Base-by-base conservation (phyloP, 371 early-diverging fungal genomes). In the Funneliformis caledonium region DNA sequence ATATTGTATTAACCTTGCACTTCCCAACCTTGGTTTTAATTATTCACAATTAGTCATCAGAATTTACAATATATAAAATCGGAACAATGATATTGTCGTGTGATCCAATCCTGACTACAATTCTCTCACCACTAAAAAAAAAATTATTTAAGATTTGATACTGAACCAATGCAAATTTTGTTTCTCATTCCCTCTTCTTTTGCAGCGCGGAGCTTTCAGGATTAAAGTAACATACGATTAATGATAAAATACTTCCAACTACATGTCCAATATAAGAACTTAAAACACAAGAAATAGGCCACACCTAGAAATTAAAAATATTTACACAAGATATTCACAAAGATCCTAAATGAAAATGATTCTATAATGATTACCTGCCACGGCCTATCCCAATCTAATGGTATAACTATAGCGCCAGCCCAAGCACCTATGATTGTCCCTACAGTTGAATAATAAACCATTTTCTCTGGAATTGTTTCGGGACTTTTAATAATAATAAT, bases 341-440 rank as follows among this genome's bases (percentile, higher is more conserved):
- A 37, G 42, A 4, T 31, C 11, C n/a, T 45, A 19, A 47, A 10
- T 4, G 7, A 19, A 8, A 45, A 14, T 43, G 22, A 52, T 26
- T 43, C 9, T 22, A 43, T 22, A 77, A 56, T 9, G 43, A 33
- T 47, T 48, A 83, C 87, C 82, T 87, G 87, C 87, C 87, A 87
- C 14, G 87, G 84, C 47, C 86, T 80, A 82, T 87, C 86, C 87
- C 87, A 87, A 75, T 86, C 87, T 70, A 87, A 64, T 10, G 86
- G 87, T 68, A 87, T 85, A 72, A 87, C 86, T 70, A 85, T 84
- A 62, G 85, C 83, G 26, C 87, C 86, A 22, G 86, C 72, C 87
- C 87, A 87, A 52, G 86, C 86, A 37, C 87, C 87, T 37, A 82
- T 12, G 14, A 82, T 60, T 31, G 78, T 50, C 12, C 19, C 50